Base-by-base conservation (phyloP, 148 eudicot genomes). In the Rhododendron ovatum region DNA sequence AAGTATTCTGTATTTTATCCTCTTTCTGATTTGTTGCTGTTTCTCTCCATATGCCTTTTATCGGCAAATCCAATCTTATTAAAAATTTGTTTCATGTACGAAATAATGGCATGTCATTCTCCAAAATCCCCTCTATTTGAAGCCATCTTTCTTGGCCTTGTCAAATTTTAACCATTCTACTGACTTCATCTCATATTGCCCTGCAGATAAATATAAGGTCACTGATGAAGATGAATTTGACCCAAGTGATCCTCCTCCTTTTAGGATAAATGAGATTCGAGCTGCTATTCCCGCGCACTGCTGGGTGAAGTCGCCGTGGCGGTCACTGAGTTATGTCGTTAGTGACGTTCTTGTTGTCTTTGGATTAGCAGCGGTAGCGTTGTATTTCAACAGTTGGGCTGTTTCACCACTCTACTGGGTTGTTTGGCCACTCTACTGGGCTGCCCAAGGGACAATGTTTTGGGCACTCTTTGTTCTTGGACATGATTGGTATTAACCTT, bases 381-480 rank as follows among this genome's bases (percentile, higher is more conserved):
- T 83, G 69, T 85, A 85, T 73, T 85, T 87, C 26, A 59, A 83
- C 30, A 87, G 39, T 73, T 82, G 83, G 89, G 77, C 61, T 30
- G 80, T 87, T 57, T 89, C 86, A 87, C 86, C 87, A 51, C 10
- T 89, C 59, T 89, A 89, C 73, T 89, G 91, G 91, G 84, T 39
- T 30, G 74, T 89, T 59, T 89, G 89, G 89, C 86, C 88, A 43
- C 7, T 89, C 75, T 89, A 89, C 75, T 89, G 91, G 91, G 84
- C 33, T 82, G 88, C 89, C 22, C 91, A 89, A 63, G 91, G 91
- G 41, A 89, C 91, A 12, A 85, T 89, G 91, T 89, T 89, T 63
- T 89, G 91, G 91, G 91, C 91, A 51, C 20, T 89, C 45, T 89
- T 89, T 89, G 91, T 89, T 79, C 91, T 89, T 83, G 91, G 91